These are phyloP conservation scores for Nannizziopsis arthrosporioides DNA, from an alignment of 2,329 filamentous ascomycete species.

Conservation along the genomic window DNA sequence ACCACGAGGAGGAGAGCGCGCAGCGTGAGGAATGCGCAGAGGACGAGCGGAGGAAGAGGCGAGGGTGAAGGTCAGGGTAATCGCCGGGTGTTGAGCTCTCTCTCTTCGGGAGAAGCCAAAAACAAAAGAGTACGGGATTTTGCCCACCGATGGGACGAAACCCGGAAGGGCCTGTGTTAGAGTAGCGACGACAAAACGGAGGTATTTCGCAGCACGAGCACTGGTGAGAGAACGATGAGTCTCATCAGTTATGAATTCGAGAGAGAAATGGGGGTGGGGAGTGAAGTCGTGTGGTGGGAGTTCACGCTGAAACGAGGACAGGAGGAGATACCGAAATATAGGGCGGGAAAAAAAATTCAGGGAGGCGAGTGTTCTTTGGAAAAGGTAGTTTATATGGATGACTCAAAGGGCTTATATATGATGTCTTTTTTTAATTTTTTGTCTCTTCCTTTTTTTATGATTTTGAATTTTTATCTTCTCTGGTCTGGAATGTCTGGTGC, in stretches of 20 bases:
- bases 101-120: too few relatives aligned
- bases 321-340: slow-evolving; percentile 9
- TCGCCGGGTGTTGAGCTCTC: not conserved
- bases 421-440: too few relatives aligned
- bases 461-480: too few relatives aligned
- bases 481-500: too few relatives aligned
- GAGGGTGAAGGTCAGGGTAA: not conserved
- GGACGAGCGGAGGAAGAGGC: not conserved
- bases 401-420: too few relatives aligned
- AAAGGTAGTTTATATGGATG: slow-evolving; percentile 1
- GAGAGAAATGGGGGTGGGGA: not conserved
- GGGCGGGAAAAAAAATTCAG: slow-evolving; percentile 8
- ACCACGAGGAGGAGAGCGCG: not conserved
- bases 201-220: slow-evolving; percentile 8
- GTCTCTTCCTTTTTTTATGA: too few relatives aligned
- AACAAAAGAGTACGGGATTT: slow-evolving; percentile 14
- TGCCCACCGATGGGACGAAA: slow-evolving; percentile 17
- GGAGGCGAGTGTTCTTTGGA: slow-evolving; percentile 9
- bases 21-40: not conserved
- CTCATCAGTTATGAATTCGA: slow-evolving; percentile 7
- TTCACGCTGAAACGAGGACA: slow-evolving; percentile 6
- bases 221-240: not conserved
- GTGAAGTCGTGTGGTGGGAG: not conserved
- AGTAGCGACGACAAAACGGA: slow-evolving; percentile 15
- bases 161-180: slow-evolving; percentile 11